Evolutionary conservation across 2,329 filamentous ascomycete species (phyloP).

Genomic region (Epichloe gansuensis): DNA sequence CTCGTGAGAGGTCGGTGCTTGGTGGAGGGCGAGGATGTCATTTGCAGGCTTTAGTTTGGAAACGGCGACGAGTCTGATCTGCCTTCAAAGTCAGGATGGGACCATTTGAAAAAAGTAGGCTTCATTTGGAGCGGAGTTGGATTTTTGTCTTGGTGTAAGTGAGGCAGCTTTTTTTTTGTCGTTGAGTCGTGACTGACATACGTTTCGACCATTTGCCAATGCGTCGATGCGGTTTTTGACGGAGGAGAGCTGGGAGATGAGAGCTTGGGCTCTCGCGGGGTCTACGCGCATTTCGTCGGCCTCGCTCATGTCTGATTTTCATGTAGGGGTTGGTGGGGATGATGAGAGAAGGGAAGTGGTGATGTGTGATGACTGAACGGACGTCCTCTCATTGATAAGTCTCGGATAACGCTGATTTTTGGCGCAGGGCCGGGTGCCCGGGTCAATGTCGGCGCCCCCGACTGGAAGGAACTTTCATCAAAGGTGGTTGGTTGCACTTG

Average conservation of each 20-base stretch:
- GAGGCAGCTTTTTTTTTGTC: background rate
- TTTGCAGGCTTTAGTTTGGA: conserved; percentile 91
- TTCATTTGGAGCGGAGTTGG: background rate
- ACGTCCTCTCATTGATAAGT: background rate
- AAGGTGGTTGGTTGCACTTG: background rate
- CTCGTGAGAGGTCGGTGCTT: conserved; percentile 41
- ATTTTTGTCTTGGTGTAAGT: background rate
- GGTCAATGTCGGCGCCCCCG: conserved; percentile 5
- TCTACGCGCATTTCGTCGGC: conserved; percentile 47
- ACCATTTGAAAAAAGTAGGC: background rate
- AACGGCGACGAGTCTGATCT: conserved; percentile 83
- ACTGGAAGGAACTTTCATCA: too few species aligned
- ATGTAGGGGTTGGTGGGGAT: background rate
- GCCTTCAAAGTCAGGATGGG: conserved; percentile 1
- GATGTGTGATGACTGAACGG: background rate
- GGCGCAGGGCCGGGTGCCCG: background rate
- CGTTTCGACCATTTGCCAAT: conserved; percentile 39
- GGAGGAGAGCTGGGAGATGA: conserved; percentile 47
- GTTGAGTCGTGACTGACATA: conserved; percentile 22
- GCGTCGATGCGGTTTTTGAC: conserved; percentile 46
- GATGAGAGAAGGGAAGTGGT: background rate
- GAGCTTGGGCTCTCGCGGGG: conserved; percentile 45
- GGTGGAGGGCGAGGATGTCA: conserved; percentile 77
- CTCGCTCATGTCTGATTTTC: conserved; percentile 27
- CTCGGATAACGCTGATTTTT: background rate